A percentile compares a stretch with the other conserved stretches of the same genome.
These are phyloP conservation scores for Podaxis sp. DNA, from an alignment of 768 basidiomycete genomes.

Conservation along the genomic window DNA sequence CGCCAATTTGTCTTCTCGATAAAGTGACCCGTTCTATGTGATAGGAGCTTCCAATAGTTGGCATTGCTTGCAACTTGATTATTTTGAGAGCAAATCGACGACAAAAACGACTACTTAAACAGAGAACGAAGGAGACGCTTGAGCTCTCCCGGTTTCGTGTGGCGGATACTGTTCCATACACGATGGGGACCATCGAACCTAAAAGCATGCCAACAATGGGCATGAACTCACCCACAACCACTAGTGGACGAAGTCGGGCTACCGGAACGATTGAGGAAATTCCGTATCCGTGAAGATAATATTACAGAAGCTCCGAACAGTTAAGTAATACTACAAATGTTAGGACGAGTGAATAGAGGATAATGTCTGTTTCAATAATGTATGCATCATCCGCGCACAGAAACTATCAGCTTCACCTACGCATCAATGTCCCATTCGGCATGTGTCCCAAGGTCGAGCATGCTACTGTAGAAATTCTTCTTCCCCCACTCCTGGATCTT, in stretches of 20 bases:
- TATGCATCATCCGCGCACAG: not conserved
- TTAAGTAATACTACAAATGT: not conserved
- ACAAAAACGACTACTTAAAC: not conserved
- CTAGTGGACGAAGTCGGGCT: not conserved
- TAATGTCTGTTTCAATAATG: not conserved
- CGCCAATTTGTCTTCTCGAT: not conserved
- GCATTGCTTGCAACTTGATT: constrained; percentile 4
- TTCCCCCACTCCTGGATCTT: constrained; percentile 17
- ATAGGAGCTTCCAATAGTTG: constrained; percentile 2
- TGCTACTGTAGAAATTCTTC: constrained; percentile 5
- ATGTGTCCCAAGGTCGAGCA: not conserved
- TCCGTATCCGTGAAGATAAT: not conserved
- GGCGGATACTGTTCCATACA: not conserved
- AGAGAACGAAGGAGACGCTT: not conserved
- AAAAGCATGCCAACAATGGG: not conserved
- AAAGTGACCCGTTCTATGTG: not conserved
- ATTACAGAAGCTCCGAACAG: not conserved
- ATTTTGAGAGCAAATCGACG: constrained; percentile 4
- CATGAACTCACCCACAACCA: not conserved
- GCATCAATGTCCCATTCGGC: constrained; percentile 5
- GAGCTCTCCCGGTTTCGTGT: not conserved
- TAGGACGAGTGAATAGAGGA: not conserved
- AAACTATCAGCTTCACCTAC: not conserved
- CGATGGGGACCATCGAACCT: not conserved
- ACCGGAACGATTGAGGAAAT: not conserved